These are phyloP conservation scores for Sarocladiaceae sp. DNA, from an alignment of 2,329 filamentous ascomycete species.

Conservation along the genomic window DNA sequence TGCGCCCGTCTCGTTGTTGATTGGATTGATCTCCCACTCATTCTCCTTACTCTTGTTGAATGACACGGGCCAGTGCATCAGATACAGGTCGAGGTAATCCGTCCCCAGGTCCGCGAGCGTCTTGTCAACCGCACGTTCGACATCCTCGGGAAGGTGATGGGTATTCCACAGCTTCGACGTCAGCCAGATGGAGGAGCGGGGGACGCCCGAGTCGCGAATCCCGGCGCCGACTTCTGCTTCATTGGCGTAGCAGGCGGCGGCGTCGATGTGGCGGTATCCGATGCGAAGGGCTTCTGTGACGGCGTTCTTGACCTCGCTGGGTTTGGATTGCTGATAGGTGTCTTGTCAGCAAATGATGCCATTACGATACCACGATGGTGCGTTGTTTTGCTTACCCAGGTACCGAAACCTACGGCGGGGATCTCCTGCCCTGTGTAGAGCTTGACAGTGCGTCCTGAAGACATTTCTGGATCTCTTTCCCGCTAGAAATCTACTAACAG, in stretches of 20 bases:
- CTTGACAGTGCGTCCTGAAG: constrained; percentile 20
- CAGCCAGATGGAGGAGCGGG: constrained; percentile 37
- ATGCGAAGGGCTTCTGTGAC: constrained; percentile 35
- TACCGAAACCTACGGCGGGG: constrained; percentile 26
- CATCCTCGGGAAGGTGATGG: constrained; percentile 40
- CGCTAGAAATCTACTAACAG: too few relatives aligned
- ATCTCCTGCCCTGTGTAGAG: constrained; percentile 25
- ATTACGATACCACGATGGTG: too few relatives aligned
- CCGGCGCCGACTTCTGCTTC: constrained; percentile 36
- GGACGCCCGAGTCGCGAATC: constrained; percentile 31
- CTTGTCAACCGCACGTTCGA: constrained; percentile 41
- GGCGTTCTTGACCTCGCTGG: constrained; percentile 48
- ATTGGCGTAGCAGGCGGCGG: constrained; percentile 40
- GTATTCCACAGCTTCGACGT: constrained; percentile 59
- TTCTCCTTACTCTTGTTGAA: constrained; percentile 36
- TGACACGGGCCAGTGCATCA: constrained; percentile 41
- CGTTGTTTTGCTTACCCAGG: constrained; percentile 20
- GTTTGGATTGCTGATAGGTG: constrained; percentile 11
- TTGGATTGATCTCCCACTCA: constrained; percentile 30
- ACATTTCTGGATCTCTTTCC: constrained; percentile 15
- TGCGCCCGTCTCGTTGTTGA: constrained; percentile 40
- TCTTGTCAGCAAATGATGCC: too few relatives aligned
- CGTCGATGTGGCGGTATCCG: constrained; percentile 42
- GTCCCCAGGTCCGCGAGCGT: constrained; percentile 42
- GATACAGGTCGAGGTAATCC: constrained; percentile 47